phyloP scores from a whole-genome alignment of 441 rosid genomes.

The Hura crepitans region DNA sequence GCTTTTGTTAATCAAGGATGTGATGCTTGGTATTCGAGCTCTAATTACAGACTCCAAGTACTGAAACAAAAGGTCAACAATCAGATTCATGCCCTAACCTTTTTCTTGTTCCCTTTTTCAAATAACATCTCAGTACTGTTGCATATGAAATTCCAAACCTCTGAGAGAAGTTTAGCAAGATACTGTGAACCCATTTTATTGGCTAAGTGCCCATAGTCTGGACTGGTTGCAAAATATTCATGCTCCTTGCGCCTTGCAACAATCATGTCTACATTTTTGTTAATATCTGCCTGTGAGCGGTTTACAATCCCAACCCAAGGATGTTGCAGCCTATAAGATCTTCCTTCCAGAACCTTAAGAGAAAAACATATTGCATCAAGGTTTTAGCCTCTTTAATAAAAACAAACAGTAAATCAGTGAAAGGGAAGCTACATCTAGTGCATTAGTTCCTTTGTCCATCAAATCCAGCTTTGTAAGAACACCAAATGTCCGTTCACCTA shows the following conservation, averaged over 20 bases:
- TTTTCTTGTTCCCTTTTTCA: neutral
- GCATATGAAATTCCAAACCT: constrained; percentile 42
- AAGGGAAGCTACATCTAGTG: constrained; percentile 53
- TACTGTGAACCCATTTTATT: constrained; percentile 95
- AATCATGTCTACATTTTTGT: constrained; percentile 86
- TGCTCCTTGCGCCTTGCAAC: constrained; percentile 89
- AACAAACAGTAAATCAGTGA: neutral
- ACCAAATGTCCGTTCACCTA: constrained; percentile 89
- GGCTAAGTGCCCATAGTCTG: constrained; percentile 92
- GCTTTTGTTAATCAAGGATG: constrained; percentile 81
- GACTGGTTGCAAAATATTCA: constrained; percentile 87
- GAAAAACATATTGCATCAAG: constrained; percentile 9
- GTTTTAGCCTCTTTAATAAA: neutral
- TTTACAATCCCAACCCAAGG: constrained; percentile 99
- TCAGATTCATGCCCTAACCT: constrained; percentile 10
- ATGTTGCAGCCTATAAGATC: constrained; percentile 77
- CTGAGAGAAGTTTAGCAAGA: constrained; percentile 89
- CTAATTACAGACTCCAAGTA: constrained; percentile 86
- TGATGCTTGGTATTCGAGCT: constrained; percentile 84
- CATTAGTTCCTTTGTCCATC: constrained; percentile 96
- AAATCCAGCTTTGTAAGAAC: constrained; percentile 85
- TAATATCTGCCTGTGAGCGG: constrained; percentile 97
- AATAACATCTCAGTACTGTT: neutral
- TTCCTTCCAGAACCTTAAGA: constrained; percentile 87
- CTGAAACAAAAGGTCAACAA: constrained; percentile 35